These are phyloP conservation scores for Cyberlindnera samutprakarnensis DNA, from an alignment of 805 yeast species.

Conservation along the genomic window DNA sequence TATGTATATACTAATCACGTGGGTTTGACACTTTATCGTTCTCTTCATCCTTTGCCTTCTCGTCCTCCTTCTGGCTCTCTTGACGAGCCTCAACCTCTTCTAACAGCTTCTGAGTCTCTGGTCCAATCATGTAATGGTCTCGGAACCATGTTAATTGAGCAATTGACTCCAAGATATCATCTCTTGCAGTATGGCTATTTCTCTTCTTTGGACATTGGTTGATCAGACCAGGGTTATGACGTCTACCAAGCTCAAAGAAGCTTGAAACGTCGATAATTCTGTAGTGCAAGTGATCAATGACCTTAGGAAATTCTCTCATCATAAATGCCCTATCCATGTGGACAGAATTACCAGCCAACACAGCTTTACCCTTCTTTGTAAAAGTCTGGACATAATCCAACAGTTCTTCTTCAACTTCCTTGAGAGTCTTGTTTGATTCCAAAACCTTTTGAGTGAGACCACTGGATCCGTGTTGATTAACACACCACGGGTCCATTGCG, in stretches of 20 bases:
- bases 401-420: conserved; percentile 59
- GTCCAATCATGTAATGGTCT: conserved; percentile 47
- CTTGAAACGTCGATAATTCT: conserved; percentile 88
- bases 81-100: too few relatives aligned
- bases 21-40: too few relatives aligned
- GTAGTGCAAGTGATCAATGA: conserved; percentile 47
- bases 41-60: too few relatives aligned
- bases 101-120: neutral
- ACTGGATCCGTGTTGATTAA: conserved; percentile 60
- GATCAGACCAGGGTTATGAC: conserved; percentile 67
- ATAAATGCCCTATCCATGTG: conserved; percentile 88
- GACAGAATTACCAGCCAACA: conserved; percentile 86
- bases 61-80: too few relatives aligned
- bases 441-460: conserved; percentile 76
- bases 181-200: conserved; percentile 75
- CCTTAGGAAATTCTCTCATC: conserved; percentile 74
- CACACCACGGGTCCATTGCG: conserved; percentile 85
- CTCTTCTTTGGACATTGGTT: conserved; percentile 52
- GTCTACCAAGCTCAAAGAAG: conserved; percentile 67
- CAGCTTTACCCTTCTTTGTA: conserved; percentile 50
- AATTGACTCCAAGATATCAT: conserved; percentile 87
- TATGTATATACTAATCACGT: too few relatives aligned
- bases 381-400: conserved; percentile 49
- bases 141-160: conserved; percentile 72
- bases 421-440: conserved; percentile 42